These are phyloP conservation scores for Venustampulla echinocandica DNA, from an alignment of 495 filamentous ascomycete species.

Conservation along the genomic window DNA sequence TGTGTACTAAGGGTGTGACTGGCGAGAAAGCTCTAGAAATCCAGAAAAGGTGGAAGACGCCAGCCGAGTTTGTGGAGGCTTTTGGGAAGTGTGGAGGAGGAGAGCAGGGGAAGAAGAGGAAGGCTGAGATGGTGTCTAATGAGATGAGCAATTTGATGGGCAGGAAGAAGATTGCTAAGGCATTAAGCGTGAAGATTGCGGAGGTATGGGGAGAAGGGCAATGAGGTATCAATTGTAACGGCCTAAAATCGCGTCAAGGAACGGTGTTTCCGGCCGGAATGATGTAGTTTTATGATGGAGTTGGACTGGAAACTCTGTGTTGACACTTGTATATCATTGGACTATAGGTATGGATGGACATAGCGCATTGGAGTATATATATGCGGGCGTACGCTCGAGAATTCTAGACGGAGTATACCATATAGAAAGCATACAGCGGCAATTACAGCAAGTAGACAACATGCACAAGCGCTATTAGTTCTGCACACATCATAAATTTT, in stretches of 20 bases:
- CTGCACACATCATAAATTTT: no score
- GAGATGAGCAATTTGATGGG: slow-evolving; percentile 49
- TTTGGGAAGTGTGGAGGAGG: slow-evolving; percentile 44
- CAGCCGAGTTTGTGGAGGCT: slow-evolving; percentile 57
- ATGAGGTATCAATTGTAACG: no score
- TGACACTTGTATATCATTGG: no score
- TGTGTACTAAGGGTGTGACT: slow-evolving; percentile 70
- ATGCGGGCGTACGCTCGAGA: no score
- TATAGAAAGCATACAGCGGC: no score
- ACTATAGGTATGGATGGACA: no score
- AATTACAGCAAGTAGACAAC: no score
- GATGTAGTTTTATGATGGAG: no score
- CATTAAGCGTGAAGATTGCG: slow-evolving; percentile 59
- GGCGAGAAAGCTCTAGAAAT: slow-evolving; percentile 79
- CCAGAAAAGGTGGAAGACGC: slow-evolving; percentile 66
- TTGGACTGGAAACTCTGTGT: no score
- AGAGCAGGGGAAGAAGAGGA: slow-evolving; percentile 39
- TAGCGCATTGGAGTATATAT: no score
- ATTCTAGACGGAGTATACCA: no score
- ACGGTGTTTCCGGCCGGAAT: slow-evolving; percentile 7
- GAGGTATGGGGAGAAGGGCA: slow-evolving; percentile 57
- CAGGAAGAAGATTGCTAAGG: slow-evolving; percentile 57
- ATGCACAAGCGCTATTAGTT: no score
- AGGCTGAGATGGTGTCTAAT: slow-evolving; percentile 43
- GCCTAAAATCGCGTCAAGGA: background rate